phyloP scores from a whole-genome alignment of 225 moss, liverwort and hornwort genomes.

The Ulota crispa region DNA sequence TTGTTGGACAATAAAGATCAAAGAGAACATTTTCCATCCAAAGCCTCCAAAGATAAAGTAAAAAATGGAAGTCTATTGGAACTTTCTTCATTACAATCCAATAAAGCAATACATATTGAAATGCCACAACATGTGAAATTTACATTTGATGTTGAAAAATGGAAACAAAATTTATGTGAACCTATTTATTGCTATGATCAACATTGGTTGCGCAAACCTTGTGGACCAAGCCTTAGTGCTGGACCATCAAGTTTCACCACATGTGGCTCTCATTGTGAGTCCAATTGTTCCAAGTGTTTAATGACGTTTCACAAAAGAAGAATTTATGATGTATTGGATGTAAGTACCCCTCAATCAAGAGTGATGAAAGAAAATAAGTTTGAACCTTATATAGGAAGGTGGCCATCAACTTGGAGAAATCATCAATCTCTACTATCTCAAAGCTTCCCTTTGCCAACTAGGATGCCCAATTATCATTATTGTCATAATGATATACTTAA shows the following conservation, averaged over 20 bases:
- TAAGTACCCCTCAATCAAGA: constrained; percentile 21
- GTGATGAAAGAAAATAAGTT: constrained; percentile 20
- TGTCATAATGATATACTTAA: constrained; percentile 23
- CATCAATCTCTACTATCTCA: constrained; percentile 31
- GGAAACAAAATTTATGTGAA: constrained; percentile 29
- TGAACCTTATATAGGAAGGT: constrained; percentile 25
- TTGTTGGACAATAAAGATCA: constrained; percentile 34
- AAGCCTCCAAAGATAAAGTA: background rate
- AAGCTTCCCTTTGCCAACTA: constrained; percentile 39
- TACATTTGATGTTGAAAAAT: constrained; percentile 24
- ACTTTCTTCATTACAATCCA: constrained; percentile 1
- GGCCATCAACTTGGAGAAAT: constrained; percentile 35
- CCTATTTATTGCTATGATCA: constrained; percentile 27
- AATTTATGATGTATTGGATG: constrained; percentile 36
- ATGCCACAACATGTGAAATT: constrained; percentile 34
- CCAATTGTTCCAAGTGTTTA: constrained; percentile 36
- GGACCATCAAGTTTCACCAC: constrained; percentile 25
- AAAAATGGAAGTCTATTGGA: background rate
- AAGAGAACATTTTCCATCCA: background rate
- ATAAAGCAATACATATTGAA: background rate
- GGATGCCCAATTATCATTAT: constrained; percentile 32
- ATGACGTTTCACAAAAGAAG: constrained; percentile 39
- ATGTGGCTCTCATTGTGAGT: constrained; percentile 22
- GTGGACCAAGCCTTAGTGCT: constrained; percentile 32
- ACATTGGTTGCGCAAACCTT: constrained; percentile 33